Conservation (phyloP, 1,284 basidiomycete species). For the Ganoderma lucidum region DNA sequence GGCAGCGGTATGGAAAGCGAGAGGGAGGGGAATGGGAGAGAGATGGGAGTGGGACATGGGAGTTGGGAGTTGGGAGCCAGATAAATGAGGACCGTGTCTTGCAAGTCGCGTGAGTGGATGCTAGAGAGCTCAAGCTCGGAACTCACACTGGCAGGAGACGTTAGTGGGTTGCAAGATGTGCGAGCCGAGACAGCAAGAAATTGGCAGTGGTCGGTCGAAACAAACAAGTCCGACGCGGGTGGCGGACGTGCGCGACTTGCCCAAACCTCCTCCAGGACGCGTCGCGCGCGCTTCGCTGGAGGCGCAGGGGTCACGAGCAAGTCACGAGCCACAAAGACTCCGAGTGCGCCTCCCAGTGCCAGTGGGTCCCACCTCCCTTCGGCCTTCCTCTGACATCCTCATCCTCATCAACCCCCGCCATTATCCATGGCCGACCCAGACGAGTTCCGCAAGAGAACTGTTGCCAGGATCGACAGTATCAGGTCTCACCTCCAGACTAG, state of each 20-base stretch:
- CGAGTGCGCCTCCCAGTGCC: not conserved
- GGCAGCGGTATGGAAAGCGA: constrained; percentile 12
- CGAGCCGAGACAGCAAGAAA: too few species aligned
- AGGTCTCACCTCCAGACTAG: constrained; percentile 71
- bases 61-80: too few species aligned
- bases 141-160: not conserved
- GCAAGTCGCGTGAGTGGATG: not conserved
- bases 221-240: too few species aligned
- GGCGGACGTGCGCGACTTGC: too few species aligned
- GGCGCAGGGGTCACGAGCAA: not conserved
- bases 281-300: not conserved
- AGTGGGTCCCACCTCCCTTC: too few species aligned
- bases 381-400: not conserved
- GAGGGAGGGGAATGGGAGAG: constrained; percentile 19
- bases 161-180: too few species aligned
- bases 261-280: too few species aligned
- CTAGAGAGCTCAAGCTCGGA: not conserved
- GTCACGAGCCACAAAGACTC: not conserved
- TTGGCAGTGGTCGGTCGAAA: too few species aligned
- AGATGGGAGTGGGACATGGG: constrained; percentile 15
- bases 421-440: constrained; percentile 38
- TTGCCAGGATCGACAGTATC: constrained; percentile 72
- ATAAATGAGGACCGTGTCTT: not conserved
- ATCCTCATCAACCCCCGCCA: not conserved
- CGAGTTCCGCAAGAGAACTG: constrained; percentile 63